Evolutionary conservation across 2,329 filamentous ascomycete species (phyloP).

Genomic region (Stylonectria norvegica): DNA sequence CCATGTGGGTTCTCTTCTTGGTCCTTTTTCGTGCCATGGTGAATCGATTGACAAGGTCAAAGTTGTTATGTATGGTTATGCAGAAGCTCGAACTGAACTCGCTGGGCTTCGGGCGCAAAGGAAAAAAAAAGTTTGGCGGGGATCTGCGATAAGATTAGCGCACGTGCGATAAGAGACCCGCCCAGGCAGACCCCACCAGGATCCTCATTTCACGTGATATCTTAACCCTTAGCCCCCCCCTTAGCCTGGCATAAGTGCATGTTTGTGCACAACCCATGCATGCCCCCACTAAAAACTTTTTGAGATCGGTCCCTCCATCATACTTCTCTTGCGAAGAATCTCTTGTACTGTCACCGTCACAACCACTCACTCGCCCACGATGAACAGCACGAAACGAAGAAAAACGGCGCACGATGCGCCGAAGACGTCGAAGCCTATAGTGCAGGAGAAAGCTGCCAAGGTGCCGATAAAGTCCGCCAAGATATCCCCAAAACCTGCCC

Average conservation of each 20-base stretch:
- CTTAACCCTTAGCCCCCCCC: no score
- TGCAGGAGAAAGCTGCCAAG: slow-evolving; percentile 10
- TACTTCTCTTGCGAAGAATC: slow-evolving; percentile 6
- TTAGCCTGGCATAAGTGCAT: no score
- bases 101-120: slow-evolving; percentile 18
- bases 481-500: no score
- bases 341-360: background rate
- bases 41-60: slow-evolving; percentile 16
- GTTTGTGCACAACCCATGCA: no score
- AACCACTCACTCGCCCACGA: slow-evolving; percentile 18
- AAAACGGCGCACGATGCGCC: slow-evolving; percentile 35
- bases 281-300: slow-evolving; percentile 37
- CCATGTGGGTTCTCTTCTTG: slow-evolving; percentile 86
- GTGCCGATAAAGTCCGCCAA: no score
- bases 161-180: slow-evolving; percentile 30
- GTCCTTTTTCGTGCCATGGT: slow-evolving; percentile 75
- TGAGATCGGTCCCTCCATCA: slow-evolving; percentile 6
- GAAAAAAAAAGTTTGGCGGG: slow-evolving; percentile 35
- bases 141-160: slow-evolving; percentile 31
- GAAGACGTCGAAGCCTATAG: slow-evolving; percentile 17
- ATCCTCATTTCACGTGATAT: no score
- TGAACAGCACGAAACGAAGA: slow-evolving; percentile 40
- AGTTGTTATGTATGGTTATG: background rate
- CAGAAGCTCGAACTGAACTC: background rate
- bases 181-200: no score